Evolutionary conservation across 2,329 filamentous ascomycete genomes (phyloP).

Genomic region (Cladophialophora yegresii): DNA sequence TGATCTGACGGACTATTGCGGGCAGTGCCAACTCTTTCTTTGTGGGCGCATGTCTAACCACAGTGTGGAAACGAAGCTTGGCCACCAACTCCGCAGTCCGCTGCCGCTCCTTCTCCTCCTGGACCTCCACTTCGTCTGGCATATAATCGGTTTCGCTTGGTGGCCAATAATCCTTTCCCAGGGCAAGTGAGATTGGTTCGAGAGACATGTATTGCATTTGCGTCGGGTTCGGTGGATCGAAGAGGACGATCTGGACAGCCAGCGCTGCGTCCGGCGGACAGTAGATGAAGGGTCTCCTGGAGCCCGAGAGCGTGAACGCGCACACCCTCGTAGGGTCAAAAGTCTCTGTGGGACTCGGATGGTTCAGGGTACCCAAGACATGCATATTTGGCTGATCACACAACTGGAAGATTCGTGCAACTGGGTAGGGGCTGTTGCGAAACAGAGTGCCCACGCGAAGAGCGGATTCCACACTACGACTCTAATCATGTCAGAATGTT

Average conservation of each 20-base stretch:
- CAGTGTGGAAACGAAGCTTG: conserved; percentile 85
- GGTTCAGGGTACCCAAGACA: conserved; percentile 81
- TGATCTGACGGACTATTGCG: conserved; percentile 87
- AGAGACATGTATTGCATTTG: conserved; percentile 97
- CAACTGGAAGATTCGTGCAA: conserved; percentile 76
- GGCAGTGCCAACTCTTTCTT: conserved; percentile 79
- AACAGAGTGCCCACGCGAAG: conserved; percentile 81
- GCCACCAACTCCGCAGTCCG: conserved; percentile 70
- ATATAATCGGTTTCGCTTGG: conserved; percentile 2
- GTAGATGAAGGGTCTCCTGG: conserved; percentile 68
- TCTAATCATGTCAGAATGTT: conserved; percentile 47
- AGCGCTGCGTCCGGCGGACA: conserved; percentile 66
- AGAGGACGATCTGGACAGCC: conserved; percentile 84
- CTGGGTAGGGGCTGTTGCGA: conserved; percentile 75
- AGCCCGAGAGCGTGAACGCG: conserved; percentile 55
- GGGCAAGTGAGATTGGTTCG: conserved; percentile 80
- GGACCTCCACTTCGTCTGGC: conserved; percentile 64
- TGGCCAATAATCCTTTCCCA: conserved; percentile 49
- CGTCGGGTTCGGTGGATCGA: conserved; percentile 78
- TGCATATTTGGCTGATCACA: conserved; percentile 82
- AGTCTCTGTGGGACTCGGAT: conserved; percentile 44
- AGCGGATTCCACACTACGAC: conserved; percentile 81
- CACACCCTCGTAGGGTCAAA: conserved; percentile 72
- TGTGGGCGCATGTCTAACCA: conserved; percentile 73
- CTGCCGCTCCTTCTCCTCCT: conserved; percentile 69